Conservation (phyloP, 805 yeast genomes). For the Barnettozyma pratensis region DNA sequence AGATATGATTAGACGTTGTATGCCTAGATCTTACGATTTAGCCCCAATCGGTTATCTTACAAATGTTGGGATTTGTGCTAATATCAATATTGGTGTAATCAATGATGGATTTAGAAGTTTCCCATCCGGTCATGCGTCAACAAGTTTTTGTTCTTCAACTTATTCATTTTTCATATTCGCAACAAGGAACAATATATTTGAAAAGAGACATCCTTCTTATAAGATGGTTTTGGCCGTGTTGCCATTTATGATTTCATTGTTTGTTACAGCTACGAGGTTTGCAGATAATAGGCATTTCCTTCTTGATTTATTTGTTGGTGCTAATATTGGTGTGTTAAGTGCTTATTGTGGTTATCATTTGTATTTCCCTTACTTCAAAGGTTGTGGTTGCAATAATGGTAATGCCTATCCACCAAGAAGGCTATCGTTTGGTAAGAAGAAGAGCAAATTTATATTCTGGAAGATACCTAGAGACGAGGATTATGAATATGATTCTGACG, state of each 20-base stretch:
- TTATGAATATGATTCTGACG: conserved; percentile 11
- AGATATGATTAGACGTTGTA: conserved; percentile 46
- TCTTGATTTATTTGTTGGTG: conserved; percentile 36
- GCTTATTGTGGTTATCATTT: conserved; percentile 33
- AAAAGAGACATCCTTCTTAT: conserved; percentile 30
- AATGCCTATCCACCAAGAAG: conserved; percentile 42
- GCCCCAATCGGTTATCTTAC: conserved; percentile 34
- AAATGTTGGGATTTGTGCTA: conserved; percentile 43
- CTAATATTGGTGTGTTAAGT: conserved; percentile 30
- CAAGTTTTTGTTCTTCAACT: conserved; percentile 43
- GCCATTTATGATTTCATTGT: conserved; percentile 32
- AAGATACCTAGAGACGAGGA: conserved; percentile 27
- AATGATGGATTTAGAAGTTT: conserved; percentile 52
- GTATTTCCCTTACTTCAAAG: conserved; percentile 36
- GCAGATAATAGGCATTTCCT: conserved; percentile 44
- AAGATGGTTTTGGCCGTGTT: conserved; percentile 29
- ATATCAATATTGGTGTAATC: conserved; percentile 29
- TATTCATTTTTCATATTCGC: conserved; percentile 31
- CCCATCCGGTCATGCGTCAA: conserved; percentile 54
- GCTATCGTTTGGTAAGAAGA: conserved; percentile 23
- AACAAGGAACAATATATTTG: conserved; percentile 32
- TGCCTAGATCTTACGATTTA: conserved; percentile 31
- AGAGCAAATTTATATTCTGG: conserved; percentile 28
- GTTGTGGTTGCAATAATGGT: conserved; percentile 26
- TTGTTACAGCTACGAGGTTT: conserved; percentile 36